Percentiles rank a stretch among this genome's conserved stretches.
phyloP scores from a whole-genome alignment of 176 grass and related monocot genomes.

The Ampelocalamus luodianensis region DNA sequence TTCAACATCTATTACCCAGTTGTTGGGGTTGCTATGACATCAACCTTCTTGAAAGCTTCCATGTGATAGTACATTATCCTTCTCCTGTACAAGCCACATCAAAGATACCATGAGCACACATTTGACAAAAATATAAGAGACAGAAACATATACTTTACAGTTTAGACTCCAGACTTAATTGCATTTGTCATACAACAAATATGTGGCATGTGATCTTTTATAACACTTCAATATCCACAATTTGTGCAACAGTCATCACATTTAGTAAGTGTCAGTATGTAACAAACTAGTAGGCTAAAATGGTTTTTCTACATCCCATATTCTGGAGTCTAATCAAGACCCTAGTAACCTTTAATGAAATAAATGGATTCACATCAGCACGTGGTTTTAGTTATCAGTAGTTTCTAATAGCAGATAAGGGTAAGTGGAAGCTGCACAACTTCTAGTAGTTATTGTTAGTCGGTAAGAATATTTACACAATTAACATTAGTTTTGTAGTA shows the following conservation, averaged over 20 bases:
- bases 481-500: background rate
- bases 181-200: background rate
- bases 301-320: background rate
- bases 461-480: background rate
- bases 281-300: background rate
- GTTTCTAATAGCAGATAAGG: background rate
- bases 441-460: background rate
- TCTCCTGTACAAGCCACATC: slow-evolving; percentile 66
- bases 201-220: background rate
- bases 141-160: slow-evolving; percentile 10
- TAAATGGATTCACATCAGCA: background rate
- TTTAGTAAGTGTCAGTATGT: slow-evolving; percentile 2
- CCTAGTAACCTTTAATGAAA: background rate
- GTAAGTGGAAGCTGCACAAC: background rate
- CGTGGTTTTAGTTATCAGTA: background rate
- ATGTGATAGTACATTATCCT: slow-evolving; percentile 96
- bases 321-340: slow-evolving; percentile 13
- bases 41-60: slow-evolving; percentile 98
- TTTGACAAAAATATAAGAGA: slow-evolving; percentile 16
- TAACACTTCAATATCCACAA: background rate
- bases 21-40: slow-evolving; percentile 94
- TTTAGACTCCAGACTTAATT: background rate
- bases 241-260: background rate
- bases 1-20: slow-evolving; percentile 68
- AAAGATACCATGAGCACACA: slow-evolving; percentile 25